These are phyloP conservation scores for Dimocarpus longan DNA, from an alignment of 345 rosid genomes.

Conservation along the genomic window DNA sequence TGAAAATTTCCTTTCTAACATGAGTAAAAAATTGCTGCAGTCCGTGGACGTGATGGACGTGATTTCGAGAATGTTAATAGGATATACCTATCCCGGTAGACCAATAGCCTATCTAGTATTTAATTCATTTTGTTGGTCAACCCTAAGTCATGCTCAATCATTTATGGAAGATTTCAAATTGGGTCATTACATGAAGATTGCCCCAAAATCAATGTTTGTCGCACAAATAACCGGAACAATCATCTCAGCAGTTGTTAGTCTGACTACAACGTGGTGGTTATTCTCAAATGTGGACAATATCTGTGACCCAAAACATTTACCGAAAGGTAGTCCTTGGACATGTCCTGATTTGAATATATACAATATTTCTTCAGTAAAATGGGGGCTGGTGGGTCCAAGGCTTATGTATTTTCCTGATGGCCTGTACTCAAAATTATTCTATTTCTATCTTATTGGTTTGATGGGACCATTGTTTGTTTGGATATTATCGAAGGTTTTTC, in stretches of 20 bases:
- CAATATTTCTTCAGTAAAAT: not conserved
- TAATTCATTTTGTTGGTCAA: not conserved
- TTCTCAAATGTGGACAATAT: not conserved
- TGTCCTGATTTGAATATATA: not conserved
- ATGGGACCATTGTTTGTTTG: too few species aligned
- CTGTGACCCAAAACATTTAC: not conserved
- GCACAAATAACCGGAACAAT: too few species aligned
- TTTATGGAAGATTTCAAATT: not conserved
- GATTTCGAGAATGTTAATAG: not conserved
- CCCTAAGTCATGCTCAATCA: not conserved
- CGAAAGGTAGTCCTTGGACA: constrained; percentile 16
- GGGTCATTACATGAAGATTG: constrained; percentile 2
- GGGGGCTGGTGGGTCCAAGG: constrained; percentile 16
- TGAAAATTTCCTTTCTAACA: too few species aligned
- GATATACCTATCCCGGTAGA: constrained; percentile 5
- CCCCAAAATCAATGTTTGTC: not conserved
- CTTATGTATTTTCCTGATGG: not conserved
- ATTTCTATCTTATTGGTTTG: too few species aligned
- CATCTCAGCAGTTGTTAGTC: not conserved
- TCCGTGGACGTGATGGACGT: not conserved
- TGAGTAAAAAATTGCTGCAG: too few species aligned
- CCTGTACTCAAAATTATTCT: too few species aligned
- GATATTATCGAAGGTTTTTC: not conserved
- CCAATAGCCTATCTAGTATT: constrained; percentile 12
- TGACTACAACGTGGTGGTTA: not conserved